phyloP scores from a whole-genome alignment of 805 yeast genomes.

The Saccharomycopsis selenospora region DNA sequence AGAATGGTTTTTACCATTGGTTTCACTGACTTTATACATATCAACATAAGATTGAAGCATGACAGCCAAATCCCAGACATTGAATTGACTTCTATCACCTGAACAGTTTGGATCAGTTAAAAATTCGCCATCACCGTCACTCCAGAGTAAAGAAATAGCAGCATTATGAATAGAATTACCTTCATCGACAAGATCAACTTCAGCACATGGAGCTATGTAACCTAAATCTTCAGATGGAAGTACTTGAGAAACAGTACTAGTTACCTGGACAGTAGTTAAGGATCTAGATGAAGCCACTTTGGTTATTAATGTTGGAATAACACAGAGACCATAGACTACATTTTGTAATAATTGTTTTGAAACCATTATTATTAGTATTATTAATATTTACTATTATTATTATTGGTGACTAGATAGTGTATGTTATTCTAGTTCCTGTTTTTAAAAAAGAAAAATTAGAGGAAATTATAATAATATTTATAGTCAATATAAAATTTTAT shows the following conservation, averaged over 20 bases:
- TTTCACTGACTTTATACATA: conserved; percentile 3
- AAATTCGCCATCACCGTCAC: not conserved
- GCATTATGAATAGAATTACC: not conserved
- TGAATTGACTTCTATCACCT: not conserved
- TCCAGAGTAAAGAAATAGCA: not conserved
- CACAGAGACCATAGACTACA: no score
- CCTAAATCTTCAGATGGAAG: not conserved
- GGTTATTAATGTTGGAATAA: no score
- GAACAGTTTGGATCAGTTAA: not conserved
- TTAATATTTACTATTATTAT: no score
- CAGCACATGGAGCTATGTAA: not conserved
- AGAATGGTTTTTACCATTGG: not conserved
- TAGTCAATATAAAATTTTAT: no score
- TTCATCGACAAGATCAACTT: not conserved
- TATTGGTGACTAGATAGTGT: no score
- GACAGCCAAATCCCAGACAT: conserved; percentile 59
- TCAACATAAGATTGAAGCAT: conserved; percentile 63
- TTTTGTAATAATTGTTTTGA: no score
- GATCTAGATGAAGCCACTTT: not conserved
- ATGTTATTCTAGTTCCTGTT: no score
- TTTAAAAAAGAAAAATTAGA: no score
- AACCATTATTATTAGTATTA: no score
- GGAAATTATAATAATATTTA: no score
- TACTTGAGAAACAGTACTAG: not conserved
- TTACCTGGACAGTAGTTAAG: not conserved